Evolutionary conservation across 495 filamentous ascomycete genomes (phyloP), one percentile per base, ranked within the genome.

Genomic region (Venustampulla echinocandica): DNA sequence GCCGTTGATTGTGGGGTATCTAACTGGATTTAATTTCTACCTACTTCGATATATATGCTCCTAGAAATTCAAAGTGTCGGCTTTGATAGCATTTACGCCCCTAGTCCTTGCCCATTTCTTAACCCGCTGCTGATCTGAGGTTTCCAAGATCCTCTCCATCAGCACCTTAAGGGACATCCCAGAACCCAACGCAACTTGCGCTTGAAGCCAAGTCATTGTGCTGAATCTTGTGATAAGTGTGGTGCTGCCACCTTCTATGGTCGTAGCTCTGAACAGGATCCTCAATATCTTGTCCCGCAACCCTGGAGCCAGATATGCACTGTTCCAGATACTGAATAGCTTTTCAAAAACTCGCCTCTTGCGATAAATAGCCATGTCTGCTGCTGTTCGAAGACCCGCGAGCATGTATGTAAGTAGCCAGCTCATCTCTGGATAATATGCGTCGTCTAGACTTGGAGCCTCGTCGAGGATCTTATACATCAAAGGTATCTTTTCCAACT

Each of bases 171-270:
- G 66, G 18, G 73, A 58, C 3, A 57, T 64, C 21, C 70, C 69
- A 47, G 82, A 75, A 1, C 55, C 60, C 20, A 61, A 54, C 28
- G 54, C 63, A 9, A 74, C 58, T 59, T 79, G 75, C 48, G 71
- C 71, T 43, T 82, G 69, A 22, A 94, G 73, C 88, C 90, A 98
- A 46, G 75, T 81, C 41, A 92, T 60, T 11, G 87, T 65, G n/a
- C 85, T 90, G 18, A 83, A 80, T 52, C 92, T 70, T 10, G 90
- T 95, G 22, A 89, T 82, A 30, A 95, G 66, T 10, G 87, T 95
- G 18, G 82, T 85, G 59, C 86, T 88, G 0, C 88, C 92, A 2
- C 79, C 81, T 37, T 82, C 79, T 17, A 94, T 80, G 18, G 73
- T 71, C 0, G 79, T 82, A 6, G 79, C 77, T 20, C 84, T 77